Percentiles rank a stretch among this genome's conserved stretches.
Conservation (phyloP, 2,329 filamentous ascomycete species). For the Ophioceras dolichostomum region DNA sequence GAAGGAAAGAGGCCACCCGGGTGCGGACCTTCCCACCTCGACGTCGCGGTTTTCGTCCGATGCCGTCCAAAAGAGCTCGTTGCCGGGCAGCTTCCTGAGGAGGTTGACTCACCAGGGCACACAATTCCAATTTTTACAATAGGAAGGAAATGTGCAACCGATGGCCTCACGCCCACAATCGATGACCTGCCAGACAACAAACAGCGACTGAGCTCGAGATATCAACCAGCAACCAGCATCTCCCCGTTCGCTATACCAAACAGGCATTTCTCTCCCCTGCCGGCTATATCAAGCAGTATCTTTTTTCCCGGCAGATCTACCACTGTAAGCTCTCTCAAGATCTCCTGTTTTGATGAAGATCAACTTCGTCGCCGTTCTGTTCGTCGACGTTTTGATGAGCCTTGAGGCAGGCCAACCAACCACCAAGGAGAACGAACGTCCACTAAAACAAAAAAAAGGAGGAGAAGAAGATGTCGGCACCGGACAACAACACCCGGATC, state of each 20-base stretch:
- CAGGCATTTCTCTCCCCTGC: background rate
- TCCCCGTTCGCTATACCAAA: background rate
- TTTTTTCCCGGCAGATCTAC: background rate
- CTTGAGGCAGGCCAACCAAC: too few species aligned
- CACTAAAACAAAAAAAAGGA: background rate
- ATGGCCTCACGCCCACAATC: background rate
- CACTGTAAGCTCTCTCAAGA: too few species aligned
- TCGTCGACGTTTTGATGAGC: background rate
- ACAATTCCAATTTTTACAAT: background rate
- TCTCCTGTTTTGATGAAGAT: too few species aligned
- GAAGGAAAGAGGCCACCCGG: too few species aligned
- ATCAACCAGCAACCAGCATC: background rate
- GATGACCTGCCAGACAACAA: background rate
- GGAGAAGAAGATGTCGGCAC: background rate
- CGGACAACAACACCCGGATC: background rate
- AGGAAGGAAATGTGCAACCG: background rate
- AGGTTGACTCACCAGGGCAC: too few species aligned
- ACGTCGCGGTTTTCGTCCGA: too few species aligned
- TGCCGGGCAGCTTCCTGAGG: too few species aligned
- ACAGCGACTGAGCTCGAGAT: background rate
- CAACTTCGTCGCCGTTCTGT: too few species aligned
- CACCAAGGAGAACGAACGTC: background rate
- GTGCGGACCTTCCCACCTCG: too few species aligned
- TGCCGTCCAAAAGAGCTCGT: too few species aligned
- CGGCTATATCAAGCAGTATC: too few species aligned